Evolutionary conservation across 208 protist species (phyloP).

Genomic region (Herpetomonas samuelpessoai): DNA sequence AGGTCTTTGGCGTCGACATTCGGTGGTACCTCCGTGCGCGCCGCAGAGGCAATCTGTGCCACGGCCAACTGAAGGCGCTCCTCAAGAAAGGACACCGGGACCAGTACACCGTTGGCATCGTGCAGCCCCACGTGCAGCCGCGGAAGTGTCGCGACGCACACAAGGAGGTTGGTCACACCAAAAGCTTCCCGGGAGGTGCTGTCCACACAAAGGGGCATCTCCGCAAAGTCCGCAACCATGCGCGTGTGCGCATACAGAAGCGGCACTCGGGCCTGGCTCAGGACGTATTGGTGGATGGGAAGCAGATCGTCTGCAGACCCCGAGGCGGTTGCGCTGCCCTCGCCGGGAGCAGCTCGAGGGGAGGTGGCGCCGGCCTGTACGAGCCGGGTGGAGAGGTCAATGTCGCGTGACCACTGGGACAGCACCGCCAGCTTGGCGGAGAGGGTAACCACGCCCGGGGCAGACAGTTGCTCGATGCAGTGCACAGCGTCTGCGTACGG

Average conservation of each 20-base stretch:
- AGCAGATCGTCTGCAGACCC: conserved; percentile 84
- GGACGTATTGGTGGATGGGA: conserved; percentile 85
- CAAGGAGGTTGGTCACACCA: conserved; percentile 75
- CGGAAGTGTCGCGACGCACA: conserved; percentile 54
- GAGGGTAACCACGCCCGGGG: conserved; percentile 30
- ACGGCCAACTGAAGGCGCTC: conserved; percentile 14
- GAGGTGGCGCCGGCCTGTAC: conserved; percentile 23
- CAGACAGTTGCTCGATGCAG: conserved; percentile 61
- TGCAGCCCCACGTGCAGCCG: conserved; percentile 58
- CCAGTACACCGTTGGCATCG: conserved; percentile 45
- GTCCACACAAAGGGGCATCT: conserved; percentile 63
- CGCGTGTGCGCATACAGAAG: conserved; percentile 60
- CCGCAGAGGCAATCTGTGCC: background rate
- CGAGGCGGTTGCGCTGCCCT: background rate
- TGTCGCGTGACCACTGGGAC: conserved; percentile 74
- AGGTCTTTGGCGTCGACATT: conserved; percentile 1
- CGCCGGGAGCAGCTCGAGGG: background rate
- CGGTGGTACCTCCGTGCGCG: background rate
- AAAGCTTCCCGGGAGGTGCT: conserved; percentile 76
- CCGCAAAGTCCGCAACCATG: conserved; percentile 67
- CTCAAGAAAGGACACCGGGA: conserved; percentile 31
- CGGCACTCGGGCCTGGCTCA: conserved; percentile 46
- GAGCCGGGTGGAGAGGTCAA: conserved; percentile 71
- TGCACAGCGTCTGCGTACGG: conserved; percentile 81
- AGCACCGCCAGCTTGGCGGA: conserved; percentile 62